phyloP scores from a whole-genome alignment of 2,329 filamentous ascomycete genomes.

The Whalleya microplaca region DNA sequence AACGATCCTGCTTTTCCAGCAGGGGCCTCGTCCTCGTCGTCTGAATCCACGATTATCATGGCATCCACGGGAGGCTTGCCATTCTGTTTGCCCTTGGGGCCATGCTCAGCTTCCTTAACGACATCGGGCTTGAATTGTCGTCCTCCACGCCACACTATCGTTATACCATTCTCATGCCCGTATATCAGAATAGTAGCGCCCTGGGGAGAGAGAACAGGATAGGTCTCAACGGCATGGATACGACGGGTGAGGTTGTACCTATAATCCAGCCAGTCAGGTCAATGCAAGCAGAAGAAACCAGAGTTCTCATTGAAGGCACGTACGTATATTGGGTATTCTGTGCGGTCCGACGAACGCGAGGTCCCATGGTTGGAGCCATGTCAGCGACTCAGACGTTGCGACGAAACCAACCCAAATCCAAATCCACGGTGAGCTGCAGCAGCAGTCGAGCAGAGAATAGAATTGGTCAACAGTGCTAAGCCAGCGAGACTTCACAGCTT shows the following conservation, averaged over 20 bases:
- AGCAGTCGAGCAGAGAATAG: not conserved
- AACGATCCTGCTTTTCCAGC: slow-evolving; percentile 35
- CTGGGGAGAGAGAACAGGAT: slow-evolving; percentile 65
- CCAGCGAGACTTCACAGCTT: not conserved
- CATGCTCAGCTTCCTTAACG: slow-evolving; percentile 38
- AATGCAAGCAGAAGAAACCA: not conserved
- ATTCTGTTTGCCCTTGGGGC: slow-evolving; percentile 52
- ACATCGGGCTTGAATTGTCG: slow-evolving; percentile 55
- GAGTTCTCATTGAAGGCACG: slow-evolving; percentile 5
- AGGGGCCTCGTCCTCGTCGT: slow-evolving; percentile 55
- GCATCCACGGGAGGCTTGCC: slow-evolving; percentile 52
- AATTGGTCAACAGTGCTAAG: not conserved
- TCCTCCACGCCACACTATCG: slow-evolving; percentile 65
- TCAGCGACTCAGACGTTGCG: slow-evolving; percentile 7
- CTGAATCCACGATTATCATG: slow-evolving; percentile 67
- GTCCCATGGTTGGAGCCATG: slow-evolving; percentile 34
- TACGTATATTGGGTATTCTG: slow-evolving; percentile 44
- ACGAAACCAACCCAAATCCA: slow-evolving; percentile 2
- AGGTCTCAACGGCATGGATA: slow-evolving; percentile 62
- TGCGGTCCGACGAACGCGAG: slow-evolving; percentile 41
- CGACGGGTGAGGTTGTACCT: slow-evolving; percentile 64
- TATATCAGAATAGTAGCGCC: slow-evolving; percentile 66
- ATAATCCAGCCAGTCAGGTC: slow-evolving; percentile 9
- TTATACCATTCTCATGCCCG: slow-evolving; percentile 66
- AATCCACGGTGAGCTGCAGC: not conserved